Evolutionary conservation across 164 flowering plant species (phyloP).

Genomic region (Tetracentron sinense): DNA sequence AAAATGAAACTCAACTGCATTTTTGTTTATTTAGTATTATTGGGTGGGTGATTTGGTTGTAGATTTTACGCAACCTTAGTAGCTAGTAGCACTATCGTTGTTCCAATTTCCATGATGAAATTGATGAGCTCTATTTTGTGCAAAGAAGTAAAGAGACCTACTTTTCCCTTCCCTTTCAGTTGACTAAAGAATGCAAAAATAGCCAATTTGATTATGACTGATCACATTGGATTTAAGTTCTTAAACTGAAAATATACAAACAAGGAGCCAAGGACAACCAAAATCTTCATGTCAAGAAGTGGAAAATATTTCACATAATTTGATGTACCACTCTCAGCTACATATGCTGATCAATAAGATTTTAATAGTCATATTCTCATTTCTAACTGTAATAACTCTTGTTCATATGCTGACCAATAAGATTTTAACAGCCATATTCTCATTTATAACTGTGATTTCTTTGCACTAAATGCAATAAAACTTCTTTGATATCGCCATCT

Average conservation of each 20-base stretch:
- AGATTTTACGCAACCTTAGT: too few species aligned
- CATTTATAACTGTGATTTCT: background rate
- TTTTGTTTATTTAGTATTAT: too few species aligned
- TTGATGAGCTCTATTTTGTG: background rate
- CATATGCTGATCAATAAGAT: background rate
- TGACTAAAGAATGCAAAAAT: too few species aligned
- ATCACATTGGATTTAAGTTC: too few species aligned
- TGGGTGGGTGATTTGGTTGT: too few species aligned
- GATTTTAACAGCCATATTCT: too few species aligned
- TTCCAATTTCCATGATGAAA: background rate
- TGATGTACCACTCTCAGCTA: background rate
- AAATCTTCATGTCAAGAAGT: background rate
- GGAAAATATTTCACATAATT: background rate
- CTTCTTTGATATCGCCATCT: background rate
- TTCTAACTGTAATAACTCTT: background rate
- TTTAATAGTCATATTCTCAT: too few species aligned
- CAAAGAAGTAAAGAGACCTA: background rate
- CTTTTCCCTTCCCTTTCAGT: too few species aligned
- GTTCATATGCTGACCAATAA: background rate
- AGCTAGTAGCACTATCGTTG: background rate
- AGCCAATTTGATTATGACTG: background rate
- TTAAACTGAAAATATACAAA: too few species aligned
- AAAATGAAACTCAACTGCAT: background rate
- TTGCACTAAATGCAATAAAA: background rate
- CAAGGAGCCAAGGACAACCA: too few species aligned